Evolutionary conservation across 257 asterid species (phyloP), one percentile per base, ranked within the genome.

Genomic region (Lycium barbarum): DNA sequence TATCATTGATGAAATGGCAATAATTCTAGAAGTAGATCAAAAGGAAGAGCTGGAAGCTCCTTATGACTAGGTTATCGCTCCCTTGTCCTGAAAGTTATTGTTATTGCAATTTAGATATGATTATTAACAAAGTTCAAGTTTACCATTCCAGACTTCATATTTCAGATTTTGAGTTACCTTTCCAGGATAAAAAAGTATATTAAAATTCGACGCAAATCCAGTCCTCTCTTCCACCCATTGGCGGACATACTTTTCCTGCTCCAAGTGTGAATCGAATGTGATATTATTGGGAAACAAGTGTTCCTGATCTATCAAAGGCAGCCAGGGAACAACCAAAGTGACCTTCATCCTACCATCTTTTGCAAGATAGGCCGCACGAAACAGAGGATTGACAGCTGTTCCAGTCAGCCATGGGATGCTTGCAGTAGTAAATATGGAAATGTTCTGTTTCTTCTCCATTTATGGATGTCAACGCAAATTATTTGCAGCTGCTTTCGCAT

Each of bases 401-500:
- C 99, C 99, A 71, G 99, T 96, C 80, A 96, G 89, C 98, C 99
- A 96, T 62, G 98, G 99, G 84, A 96, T 95, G 94, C 99, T 96
- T 12, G 99, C 99, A 13, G 99, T 96, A n/a, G 99, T 93, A 87
- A 96, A 95, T 87, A 96, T 93, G 49, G 94, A 93, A 58, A 96
- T 90, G 86, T 95, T 87, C 38, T 81, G 87, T 83, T 86, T 83
- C 87, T 81, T 85, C 43, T 84, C 90, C 88, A 87, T 89, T 38
- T 85, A 54, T 59, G 7, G 40, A 36, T 84, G 38, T 83, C 73
- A 61, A 38, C 3, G 33, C 57, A 68, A 53, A 10, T 26, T 45
- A 54, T 26, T n/a, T 51, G 61, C 79, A 17, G 51, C 79, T 74
- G 35, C 68, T 22, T 72, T 35, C 4, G 7, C 54, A 36, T n/a